These are phyloP conservation scores for Sherardia arvensis DNA, from an alignment of 257 asterid genomes.

Conservation along the genomic window DNA sequence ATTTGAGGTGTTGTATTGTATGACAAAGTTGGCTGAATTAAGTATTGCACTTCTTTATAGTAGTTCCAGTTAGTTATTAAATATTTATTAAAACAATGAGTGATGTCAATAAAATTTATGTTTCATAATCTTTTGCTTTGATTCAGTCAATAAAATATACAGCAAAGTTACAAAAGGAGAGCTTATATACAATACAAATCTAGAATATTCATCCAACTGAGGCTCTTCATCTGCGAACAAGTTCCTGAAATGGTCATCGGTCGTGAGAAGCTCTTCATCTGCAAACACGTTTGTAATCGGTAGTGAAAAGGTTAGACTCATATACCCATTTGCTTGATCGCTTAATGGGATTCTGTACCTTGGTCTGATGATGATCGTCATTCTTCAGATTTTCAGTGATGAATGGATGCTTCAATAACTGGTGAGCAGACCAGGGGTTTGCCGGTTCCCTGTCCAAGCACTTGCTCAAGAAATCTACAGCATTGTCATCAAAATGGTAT, in stretches of 20 bases:
- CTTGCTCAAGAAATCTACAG: not conserved
- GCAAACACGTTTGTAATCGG: not conserved
- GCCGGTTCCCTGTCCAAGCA: not conserved
- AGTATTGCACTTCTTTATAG: too few relatives aligned
- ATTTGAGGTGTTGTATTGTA: not conserved
- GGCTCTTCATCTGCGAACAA: not conserved
- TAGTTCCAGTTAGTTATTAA: too few relatives aligned
- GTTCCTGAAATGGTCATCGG: not conserved
- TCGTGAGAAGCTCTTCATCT: too few relatives aligned
- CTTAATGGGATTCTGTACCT: not conserved
- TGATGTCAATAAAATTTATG: too few relatives aligned
- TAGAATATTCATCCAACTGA: not conserved
- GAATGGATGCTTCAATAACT: not conserved
- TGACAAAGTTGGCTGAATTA: not conserved
- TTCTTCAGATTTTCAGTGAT: not conserved
- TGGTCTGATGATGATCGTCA: too few relatives aligned
- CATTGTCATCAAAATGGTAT: not conserved
- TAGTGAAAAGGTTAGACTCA: not conserved
- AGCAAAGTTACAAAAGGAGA: too few relatives aligned
- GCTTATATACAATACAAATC: too few relatives aligned
- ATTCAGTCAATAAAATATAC: too few relatives aligned
- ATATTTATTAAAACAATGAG: too few relatives aligned
- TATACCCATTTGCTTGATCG: not conserved
- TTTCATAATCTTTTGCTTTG: too few relatives aligned
- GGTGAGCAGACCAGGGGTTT: not conserved